A percentile compares a stretch with the other conserved stretches of the same genome.
Evolutionary conservation across 2,329 filamentous ascomycete genomes (phyloP).

Genomic region (Penicillium decumbens): DNA sequence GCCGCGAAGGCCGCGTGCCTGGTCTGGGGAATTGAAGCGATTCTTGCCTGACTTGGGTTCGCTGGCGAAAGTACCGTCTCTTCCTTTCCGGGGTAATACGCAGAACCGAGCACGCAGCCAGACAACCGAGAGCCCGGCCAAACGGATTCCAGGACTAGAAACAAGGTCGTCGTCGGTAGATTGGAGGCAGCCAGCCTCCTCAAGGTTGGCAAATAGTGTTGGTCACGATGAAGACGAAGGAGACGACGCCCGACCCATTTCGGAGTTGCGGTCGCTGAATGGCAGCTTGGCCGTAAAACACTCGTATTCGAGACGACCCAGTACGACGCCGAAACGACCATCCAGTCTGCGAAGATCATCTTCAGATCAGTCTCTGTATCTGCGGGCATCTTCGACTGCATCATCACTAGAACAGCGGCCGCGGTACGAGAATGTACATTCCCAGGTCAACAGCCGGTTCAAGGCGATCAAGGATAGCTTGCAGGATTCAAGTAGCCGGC

Average conservation of each 20-base stretch:
- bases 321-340: slow-evolving; percentile 24
- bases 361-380: slow-evolving; percentile 70
- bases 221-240: slow-evolving; percentile 20
- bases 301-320: slow-evolving; percentile 31
- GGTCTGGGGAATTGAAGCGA: slow-evolving; percentile 38
- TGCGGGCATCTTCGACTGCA: slow-evolving; percentile 69
- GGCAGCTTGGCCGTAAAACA: slow-evolving; percentile 29
- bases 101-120: slow-evolving; percentile 30
- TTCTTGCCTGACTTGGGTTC: slow-evolving; percentile 35
- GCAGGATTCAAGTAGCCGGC: slow-evolving; percentile 73
- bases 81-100: slow-evolving; percentile 27
- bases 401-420: slow-evolving; percentile 82
- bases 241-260: slow-evolving; percentile 29
- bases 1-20: slow-evolving; percentile 33
- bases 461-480: slow-evolving; percentile 88
- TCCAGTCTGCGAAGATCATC: slow-evolving; percentile 55
- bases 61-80: slow-evolving; percentile 29
- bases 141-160: not conserved
- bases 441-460: slow-evolving; percentile 81
- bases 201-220: slow-evolving; percentile 7
- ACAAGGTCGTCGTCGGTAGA: slow-evolving; percentile 19
- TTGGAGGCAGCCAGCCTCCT: slow-evolving; percentile 5
- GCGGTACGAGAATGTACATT: slow-evolving; percentile 71
- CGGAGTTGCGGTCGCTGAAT: slow-evolving; percentile 30
- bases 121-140: slow-evolving; percentile 12